Evolutionary conservation across 1,139 yeast species (phyloP), one percentile per base, ranked within the genome.

Genomic region (Debaryomyces sp.): DNA sequence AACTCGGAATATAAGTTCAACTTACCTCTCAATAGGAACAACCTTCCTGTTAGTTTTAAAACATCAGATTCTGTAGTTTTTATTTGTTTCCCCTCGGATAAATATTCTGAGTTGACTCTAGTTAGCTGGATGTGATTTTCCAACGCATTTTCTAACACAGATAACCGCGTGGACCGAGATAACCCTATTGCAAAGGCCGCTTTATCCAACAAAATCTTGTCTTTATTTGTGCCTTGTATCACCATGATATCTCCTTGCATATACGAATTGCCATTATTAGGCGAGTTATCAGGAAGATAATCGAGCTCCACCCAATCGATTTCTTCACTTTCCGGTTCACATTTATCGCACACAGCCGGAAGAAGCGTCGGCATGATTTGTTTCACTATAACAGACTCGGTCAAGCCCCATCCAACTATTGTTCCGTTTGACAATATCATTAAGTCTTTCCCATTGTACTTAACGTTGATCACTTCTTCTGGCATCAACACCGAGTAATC

Each of bases 101-200:
- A 70, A 44, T 77, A 72, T 49, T 84, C 87, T 1, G 94, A 85
- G 45, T 87, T 81, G 34, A 72, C 70, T 57, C 85, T 81, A 4
- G 96, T 85, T 47, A 81, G 65, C 39, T 67, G 70, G 24, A 89
- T 79, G 57, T 87, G 89, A 27, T 77, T 70, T 54, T 91, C 97
- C 43, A 91, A 71, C 4, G 85, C 77, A 38, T 79, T 75, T 64
- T 91, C 97, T 41, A 91, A 66, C 1, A 90, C 84, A 0, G 96
- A 91, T 43, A 91, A 73, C 58, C 95, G 80, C 0, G 97, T 91
- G 2, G 96, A 87, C 54, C 97, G 70, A 0, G 97, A 87, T 35
- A 91, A 70, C 0, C 97, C 97, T 47, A 89, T 84, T 1, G 96
- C 87, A 65, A 90, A 90, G 0, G 97, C 96, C 2, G 94, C 89